These are phyloP conservation scores for Bryoerythrophyllum caledonicum DNA, from an alignment of 225 moss, liverwort and hornwort species.

Conservation along the genomic window DNA sequence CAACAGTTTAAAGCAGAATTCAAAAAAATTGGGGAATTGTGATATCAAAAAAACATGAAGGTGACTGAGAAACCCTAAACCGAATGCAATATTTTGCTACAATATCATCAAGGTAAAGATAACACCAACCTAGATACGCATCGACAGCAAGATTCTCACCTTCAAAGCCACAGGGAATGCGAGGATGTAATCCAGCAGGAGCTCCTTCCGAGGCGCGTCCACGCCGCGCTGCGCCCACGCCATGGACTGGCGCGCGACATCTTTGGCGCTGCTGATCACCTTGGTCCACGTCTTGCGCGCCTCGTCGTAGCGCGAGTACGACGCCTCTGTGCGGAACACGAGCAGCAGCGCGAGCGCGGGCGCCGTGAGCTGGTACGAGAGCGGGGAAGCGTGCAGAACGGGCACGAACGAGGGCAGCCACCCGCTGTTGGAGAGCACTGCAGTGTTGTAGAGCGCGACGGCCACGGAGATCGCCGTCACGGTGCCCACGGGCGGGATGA, in stretches of 20 bases:
- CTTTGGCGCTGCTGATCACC: constrained; percentile 65
- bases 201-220: constrained; percentile 44
- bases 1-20: no score
- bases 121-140: no score
- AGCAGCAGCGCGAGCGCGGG: constrained; percentile 83
- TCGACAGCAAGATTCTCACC: constrained; percentile 29
- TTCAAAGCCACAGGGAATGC: constrained; percentile 76
- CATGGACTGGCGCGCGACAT: constrained; percentile 64
- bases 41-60: no score
- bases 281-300: constrained; percentile 83
- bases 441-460: constrained; percentile 57
- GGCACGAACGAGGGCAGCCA: constrained; percentile 60
- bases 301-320: constrained; percentile 80
- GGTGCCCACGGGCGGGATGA: constrained; percentile 69
- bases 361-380: constrained; percentile 79
- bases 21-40: no score
- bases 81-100: no score
- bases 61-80: no score
- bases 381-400: constrained; percentile 61
- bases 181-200: constrained; percentile 69
- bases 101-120: no score
- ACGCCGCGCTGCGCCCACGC: constrained; percentile 60
- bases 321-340: constrained; percentile 86
- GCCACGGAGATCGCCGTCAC: constrained; percentile 57
- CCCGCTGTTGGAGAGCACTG: constrained; percentile 30